Percentiles rank a stretch among this genome's conserved stretches.
These are phyloP conservation scores for Carallia brachiata DNA, from an alignment of 345 rosid species.

Conservation along the genomic window DNA sequence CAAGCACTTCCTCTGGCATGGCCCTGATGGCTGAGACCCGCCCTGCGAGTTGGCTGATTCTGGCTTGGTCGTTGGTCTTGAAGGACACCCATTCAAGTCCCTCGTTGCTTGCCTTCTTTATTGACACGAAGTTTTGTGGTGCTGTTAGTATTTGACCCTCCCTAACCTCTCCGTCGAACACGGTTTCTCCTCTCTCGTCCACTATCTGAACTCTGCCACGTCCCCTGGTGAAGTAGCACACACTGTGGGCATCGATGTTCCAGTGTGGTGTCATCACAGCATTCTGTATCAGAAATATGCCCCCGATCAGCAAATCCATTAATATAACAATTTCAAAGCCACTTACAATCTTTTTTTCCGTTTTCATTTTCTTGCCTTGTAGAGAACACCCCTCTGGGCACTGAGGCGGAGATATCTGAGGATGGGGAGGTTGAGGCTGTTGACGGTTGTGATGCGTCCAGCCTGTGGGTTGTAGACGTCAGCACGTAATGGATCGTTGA, in stretches of 20 bases:
- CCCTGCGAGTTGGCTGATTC: slow-evolving; percentile 30
- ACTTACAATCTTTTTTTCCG: no score
- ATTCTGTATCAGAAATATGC: slow-evolving; percentile 12
- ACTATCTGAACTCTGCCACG: slow-evolving; percentile 31
- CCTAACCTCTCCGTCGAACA: slow-evolving; percentile 23
- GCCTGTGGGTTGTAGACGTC: slow-evolving; percentile 60
- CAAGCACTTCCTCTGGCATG: slow-evolving; percentile 33
- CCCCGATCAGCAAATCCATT: background rate
- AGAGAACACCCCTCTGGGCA: slow-evolving; percentile 46
- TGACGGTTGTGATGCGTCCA: slow-evolving; percentile 53
- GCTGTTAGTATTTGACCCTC: slow-evolving; percentile 35
- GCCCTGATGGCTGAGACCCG: slow-evolving; percentile 24
- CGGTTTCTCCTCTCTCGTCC: slow-evolving; percentile 20
- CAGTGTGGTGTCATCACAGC: slow-evolving; percentile 36
- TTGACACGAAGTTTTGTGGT: slow-evolving; percentile 34
- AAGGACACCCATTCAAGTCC: slow-evolving; percentile 42
- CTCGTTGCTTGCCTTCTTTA: slow-evolving; percentile 27
- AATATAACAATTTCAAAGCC: no score
- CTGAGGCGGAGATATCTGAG: slow-evolving; percentile 47
- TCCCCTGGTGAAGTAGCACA: slow-evolving; percentile 35
- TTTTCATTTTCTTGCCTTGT: slow-evolving; percentile 20
- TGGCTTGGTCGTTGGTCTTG: slow-evolving; percentile 34
- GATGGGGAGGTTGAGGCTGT: slow-evolving; percentile 51
- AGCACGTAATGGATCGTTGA: slow-evolving; percentile 39
- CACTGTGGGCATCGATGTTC: slow-evolving; percentile 41